Evolutionary conservation across 768 basidiomycete genomes (phyloP).

Genomic region (Podaxis sp.): DNA sequence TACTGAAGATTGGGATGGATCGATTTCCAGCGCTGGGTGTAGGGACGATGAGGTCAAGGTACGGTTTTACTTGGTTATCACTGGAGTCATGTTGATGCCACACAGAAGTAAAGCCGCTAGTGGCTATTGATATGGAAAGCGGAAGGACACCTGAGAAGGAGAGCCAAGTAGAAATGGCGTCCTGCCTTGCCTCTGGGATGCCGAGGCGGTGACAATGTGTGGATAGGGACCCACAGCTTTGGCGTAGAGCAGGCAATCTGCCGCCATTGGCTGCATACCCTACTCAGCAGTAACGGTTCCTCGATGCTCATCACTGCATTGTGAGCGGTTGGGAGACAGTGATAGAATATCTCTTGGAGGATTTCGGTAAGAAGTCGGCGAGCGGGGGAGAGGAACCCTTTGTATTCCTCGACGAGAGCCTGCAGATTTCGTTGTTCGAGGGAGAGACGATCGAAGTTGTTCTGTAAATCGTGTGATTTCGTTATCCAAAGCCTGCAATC

Average conservation of each 20-base stretch:
- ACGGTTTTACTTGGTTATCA: neutral
- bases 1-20: neutral
- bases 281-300: constrained; percentile 10
- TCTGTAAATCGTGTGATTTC: neutral
- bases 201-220: neutral
- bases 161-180: constrained; percentile 5
- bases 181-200: neutral
- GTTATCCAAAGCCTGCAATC: neutral
- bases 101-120: neutral
- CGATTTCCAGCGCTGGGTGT: neutral
- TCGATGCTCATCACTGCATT: constrained; percentile 9
- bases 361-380: constrained; percentile 1
- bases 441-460: neutral
- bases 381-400: neutral
- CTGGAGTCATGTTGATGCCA: neutral
- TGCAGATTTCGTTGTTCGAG: neutral
- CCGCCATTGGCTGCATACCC: constrained; percentile 12
- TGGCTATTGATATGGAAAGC: neutral
- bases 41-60: constrained; percentile 1
- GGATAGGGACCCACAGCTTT: constrained; percentile 10
- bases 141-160: constrained; percentile 4
- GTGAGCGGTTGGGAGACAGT: constrained; percentile 7
- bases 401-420: neutral
- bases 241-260: constrained; percentile 12
- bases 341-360: constrained; percentile 12